Conservation (phyloP, 208 protist species). For the Angomonas desouzai region DNA sequence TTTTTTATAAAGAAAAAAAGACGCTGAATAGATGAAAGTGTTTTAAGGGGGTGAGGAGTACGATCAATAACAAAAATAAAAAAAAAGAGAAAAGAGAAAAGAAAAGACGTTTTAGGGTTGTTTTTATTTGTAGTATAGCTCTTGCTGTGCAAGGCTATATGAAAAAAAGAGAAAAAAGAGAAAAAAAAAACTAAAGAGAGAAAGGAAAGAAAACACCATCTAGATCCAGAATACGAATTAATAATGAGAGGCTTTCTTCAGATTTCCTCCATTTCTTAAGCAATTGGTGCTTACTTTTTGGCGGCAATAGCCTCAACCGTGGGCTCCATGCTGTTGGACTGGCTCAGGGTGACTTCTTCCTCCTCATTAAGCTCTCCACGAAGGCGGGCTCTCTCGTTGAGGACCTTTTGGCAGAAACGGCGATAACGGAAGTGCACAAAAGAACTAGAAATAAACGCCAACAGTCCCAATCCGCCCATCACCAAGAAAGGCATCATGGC, state of each 20-base stretch:
- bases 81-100: conserved; percentile 9
- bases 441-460: neutral
- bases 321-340: neutral
- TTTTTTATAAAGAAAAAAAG: neutral
- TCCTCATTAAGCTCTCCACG: neutral
- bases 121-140: neutral
- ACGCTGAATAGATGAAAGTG: conserved; percentile 4
- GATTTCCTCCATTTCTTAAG: neutral
- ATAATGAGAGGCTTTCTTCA: conserved; percentile 7
- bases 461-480: neutral
- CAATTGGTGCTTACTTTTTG: neutral
- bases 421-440: conserved; percentile 3
- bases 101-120: neutral
- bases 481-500: conserved; percentile 5
- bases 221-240: neutral
- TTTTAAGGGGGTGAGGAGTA: neutral
- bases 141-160: neutral
- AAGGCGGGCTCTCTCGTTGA: neutral
- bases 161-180: conserved; percentile 11
- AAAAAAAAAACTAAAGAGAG: conserved; percentile 14
- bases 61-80: conserved; percentile 3
- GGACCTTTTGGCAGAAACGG: conserved; percentile 2
- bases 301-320: neutral
- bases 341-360: neutral
- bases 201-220: conserved; percentile 10